Evolutionary conservation across 305 asterid genomes (phyloP).

Genomic region (Fraxinus albicans): DNA sequence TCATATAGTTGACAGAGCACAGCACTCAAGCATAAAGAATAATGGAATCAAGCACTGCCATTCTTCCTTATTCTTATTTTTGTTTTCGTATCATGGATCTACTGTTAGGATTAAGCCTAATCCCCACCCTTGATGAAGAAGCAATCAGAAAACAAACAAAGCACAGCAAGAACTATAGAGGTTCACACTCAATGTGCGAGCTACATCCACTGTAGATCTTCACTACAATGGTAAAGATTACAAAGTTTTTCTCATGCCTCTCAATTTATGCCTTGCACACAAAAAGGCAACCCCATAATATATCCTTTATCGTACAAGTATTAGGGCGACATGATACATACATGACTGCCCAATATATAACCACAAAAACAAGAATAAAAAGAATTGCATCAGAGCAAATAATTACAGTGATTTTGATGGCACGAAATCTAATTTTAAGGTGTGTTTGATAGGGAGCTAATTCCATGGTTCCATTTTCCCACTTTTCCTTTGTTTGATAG

Average conservation of each 20-base stretch:
- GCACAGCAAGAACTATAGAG: too few species aligned
- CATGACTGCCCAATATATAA: too few species aligned
- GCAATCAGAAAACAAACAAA: background rate
- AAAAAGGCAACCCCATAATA: background rate
- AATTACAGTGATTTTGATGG: background rate
- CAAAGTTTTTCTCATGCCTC: background rate
- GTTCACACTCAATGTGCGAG: too few species aligned
- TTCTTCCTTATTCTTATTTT: background rate
- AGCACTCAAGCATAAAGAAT: background rate
- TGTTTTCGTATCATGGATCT: too few species aligned
- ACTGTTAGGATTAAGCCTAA: background rate
- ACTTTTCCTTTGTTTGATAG: too few species aligned
- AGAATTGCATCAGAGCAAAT: background rate
- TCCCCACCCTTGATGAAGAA: background rate
- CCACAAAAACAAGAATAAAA: too few species aligned
- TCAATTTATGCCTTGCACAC: background rate
- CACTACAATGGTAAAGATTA: background rate
- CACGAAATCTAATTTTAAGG: background rate
- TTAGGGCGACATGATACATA: background rate
- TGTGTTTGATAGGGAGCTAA: too few species aligned
- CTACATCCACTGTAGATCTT: background rate
- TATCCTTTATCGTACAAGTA: background rate
- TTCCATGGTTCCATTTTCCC: too few species aligned
- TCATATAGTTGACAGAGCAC: background rate
- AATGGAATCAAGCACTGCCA: background rate